These are phyloP conservation scores for Astrephomene gubernaculifera DNA, from an alignment of 139 green algal genomes.

Conservation along the genomic window DNA sequence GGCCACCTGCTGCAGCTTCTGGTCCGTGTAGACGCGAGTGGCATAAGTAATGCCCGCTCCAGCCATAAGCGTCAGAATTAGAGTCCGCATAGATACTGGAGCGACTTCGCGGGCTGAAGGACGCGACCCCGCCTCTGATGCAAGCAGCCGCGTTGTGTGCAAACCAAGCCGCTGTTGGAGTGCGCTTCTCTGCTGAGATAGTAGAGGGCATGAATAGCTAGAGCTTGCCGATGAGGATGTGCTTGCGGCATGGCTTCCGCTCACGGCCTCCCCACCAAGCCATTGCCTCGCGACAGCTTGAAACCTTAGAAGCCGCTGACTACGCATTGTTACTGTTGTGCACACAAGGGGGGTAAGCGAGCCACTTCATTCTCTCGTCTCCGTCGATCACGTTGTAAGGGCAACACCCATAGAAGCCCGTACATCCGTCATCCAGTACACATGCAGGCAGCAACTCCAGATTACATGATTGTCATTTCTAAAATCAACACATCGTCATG, in stretches of 20 bases:
- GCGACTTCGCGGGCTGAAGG: not conserved
- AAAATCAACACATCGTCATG: not conserved
- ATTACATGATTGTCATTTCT: not conserved
- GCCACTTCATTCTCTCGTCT: not conserved
- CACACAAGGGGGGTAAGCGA: not conserved
- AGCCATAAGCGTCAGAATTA: constrained; percentile 48
- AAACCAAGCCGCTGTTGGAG: not conserved
- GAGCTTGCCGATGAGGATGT: not conserved
- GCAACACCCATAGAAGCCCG: not conserved
- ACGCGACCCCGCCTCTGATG: not conserved
- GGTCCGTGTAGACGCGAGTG: constrained; percentile 49
- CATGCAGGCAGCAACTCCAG: too few species aligned
- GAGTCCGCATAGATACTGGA: constrained; percentile 42
- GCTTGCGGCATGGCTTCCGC: not conserved
- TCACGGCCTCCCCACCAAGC: not conserved
- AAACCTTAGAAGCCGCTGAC: not conserved
- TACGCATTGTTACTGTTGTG: not conserved
- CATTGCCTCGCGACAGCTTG: not conserved
- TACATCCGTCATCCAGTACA: not conserved
- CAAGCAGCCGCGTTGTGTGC: constrained; percentile 4
- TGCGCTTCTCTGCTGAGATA: not conserved
- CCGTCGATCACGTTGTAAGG: not conserved
- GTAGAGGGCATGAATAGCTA: not conserved
- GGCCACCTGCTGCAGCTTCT: constrained; percentile 60
- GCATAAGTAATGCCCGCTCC: constrained; percentile 51